A percentile compares a stretch with the other conserved stretches of the same genome.
Conservation (phyloP, 2,329 filamentous ascomycete genomes). For the Fusarium tjaetaba region DNA sequence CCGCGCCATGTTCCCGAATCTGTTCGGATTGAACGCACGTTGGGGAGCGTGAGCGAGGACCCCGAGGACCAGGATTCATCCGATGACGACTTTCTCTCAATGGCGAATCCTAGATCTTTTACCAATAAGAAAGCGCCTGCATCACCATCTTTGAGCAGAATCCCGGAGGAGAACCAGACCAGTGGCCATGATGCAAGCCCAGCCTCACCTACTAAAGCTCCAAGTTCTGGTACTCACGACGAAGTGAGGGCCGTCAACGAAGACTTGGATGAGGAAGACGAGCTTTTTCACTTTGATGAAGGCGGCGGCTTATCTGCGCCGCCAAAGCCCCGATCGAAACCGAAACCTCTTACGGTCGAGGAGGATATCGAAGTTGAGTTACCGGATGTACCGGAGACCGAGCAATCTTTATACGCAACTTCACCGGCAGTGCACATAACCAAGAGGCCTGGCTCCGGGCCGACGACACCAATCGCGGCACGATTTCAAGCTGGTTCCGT, state of each 20-base stretch:
- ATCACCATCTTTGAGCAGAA: conserved; percentile 27
- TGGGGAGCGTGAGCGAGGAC: conserved; percentile 43
- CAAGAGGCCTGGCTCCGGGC: conserved; percentile 42
- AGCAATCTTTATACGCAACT: conserved; percentile 52
- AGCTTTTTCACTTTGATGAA: conserved; percentile 61
- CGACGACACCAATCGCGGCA: conserved; percentile 46
- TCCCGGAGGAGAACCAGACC: conserved; percentile 8
- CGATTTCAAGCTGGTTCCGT: conserved; percentile 54
- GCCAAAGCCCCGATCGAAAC: conserved; percentile 41
- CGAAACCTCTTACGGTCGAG: conserved; percentile 43
- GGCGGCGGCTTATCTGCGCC: conserved; percentile 47
- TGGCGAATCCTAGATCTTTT: conserved; percentile 50
- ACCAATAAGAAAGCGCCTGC: conserved; percentile 39
- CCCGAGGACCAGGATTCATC: conserved; percentile 48
- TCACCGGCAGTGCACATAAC: conserved; percentile 57
- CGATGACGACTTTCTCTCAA: conserved; percentile 54
- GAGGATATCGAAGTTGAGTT: conserved; percentile 49
- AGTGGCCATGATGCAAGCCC: neutral
- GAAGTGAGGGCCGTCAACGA: conserved; percentile 15
- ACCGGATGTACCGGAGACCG: conserved; percentile 37
- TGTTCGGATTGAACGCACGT: conserved; percentile 29
- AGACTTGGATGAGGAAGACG: conserved; percentile 46
- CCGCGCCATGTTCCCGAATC: conserved; percentile 24
- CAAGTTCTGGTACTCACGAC: neutral
- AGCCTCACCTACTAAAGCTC: conserved; percentile 6